These are phyloP conservation scores for Heliosperma pusillum DNA, from an alignment of 148 eudicot species.

Conservation along the genomic window DNA sequence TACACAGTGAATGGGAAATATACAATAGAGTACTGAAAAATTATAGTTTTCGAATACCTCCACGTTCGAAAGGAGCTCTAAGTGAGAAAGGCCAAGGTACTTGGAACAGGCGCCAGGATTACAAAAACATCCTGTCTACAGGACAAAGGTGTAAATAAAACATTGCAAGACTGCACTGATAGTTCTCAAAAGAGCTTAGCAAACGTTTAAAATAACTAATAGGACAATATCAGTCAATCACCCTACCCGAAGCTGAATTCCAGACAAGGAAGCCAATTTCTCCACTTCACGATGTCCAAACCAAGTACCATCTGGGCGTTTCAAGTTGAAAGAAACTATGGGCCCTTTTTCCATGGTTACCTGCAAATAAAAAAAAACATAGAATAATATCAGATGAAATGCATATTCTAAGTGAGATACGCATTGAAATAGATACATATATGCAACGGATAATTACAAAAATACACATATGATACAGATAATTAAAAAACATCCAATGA, in stretches of 20 bases:
- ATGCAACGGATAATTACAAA: background rate
- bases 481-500: background rate
- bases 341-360: conserved; percentile 52
- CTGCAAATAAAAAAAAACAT: conserved; percentile 28
- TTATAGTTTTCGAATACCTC: conserved; percentile 48
- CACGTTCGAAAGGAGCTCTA: conserved; percentile 77
- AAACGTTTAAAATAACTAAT: background rate
- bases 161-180: conserved; percentile 9
- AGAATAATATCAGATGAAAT: background rate
- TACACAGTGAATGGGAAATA: conserved; percentile 9
- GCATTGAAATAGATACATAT: background rate
- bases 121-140: conserved; percentile 99
- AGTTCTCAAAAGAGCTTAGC: background rate
- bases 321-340: conserved; percentile 75
- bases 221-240: conserved; percentile 6
- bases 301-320: conserved; percentile 86
- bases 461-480: background rate
- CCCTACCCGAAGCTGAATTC: conserved; percentile 90
- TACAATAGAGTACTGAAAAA: background rate
- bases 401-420: background rate
- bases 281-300: conserved; percentile 94
- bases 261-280: conserved; percentile 86
- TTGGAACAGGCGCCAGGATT: conserved; percentile 99
- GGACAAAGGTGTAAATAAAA: conserved; percentile 23
- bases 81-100: conserved; percentile 85